Base-by-base conservation (phyloP, 2,329 filamentous ascomycete species). In the Trichoderma guizhouense region DNA sequence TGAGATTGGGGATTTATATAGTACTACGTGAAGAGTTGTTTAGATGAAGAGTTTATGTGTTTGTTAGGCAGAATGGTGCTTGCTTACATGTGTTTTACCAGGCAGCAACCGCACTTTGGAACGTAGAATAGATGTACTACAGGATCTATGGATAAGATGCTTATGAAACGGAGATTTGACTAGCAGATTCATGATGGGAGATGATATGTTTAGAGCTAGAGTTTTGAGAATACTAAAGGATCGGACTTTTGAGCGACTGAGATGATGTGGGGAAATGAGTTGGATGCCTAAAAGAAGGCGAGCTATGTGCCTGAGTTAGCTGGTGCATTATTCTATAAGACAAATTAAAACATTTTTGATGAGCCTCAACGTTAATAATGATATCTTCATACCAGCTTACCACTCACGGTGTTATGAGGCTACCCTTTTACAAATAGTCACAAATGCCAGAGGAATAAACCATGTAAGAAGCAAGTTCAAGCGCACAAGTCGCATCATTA, bases 401-500 rank as follows among this genome's bases (percentile, higher is more conserved):
- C 5, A 51, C n/a, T 51, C 43, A 51, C 9, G 11, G 43, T 47
- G 43, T 47, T n/a, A n/a, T n/a, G n/a, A 47, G 8, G n/a, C 18
- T 47, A n/a, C 43, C 7, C 18, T n/a, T 47, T 7, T 39, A 39
- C 36, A 39, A 39, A 39, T 18, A 39, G 14, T 6, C n/a, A 61
- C 43, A 36, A 21, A 26, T 12, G 24, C 26, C n/a, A 34, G 18
- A 39, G 3, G 28, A 14, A 47, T 47, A n/a, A n/a, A 15, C 6
- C 0, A 36, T 15, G 34, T 36, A 11, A 5, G 18, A 15, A 3
- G n/a, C 4, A 34, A 61, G 28, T 3, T 47, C 36, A 62, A 62
- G 66, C 66, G 66, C 66, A 61, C 36, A 51, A 24, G 11, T 24
- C 66, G 66, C 66, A 62, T 69, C 66, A 69, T 69, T 69, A 69